Evolutionary conservation across 2,329 filamentous ascomycete species (phyloP).

Genomic region (Cercospora citrullina): DNA sequence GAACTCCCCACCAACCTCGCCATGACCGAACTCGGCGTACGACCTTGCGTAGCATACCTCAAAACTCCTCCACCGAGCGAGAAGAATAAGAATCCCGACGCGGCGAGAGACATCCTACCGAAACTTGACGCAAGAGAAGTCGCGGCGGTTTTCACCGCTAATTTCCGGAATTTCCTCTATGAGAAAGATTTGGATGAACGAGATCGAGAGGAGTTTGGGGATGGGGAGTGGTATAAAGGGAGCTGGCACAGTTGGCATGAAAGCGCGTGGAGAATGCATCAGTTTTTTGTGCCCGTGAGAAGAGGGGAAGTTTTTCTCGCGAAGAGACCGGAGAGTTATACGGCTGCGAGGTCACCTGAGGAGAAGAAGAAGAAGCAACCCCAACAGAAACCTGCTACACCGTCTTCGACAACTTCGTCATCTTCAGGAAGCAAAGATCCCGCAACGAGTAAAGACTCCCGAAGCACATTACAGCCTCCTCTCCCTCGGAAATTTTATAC

Average conservation of each 20-base stretch:
- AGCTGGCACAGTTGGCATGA: slow-evolving; percentile 79
- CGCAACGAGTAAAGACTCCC: slow-evolving; percentile 15
- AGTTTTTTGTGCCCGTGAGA: slow-evolving; percentile 82
- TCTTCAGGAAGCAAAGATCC: slow-evolving; percentile 6
- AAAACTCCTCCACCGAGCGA: slow-evolving; percentile 39
- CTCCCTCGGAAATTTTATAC: slow-evolving; percentile 35
- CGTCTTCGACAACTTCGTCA: slow-evolving; percentile 4
- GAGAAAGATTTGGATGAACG: slow-evolving; percentile 55
- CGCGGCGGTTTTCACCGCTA: slow-evolving; percentile 87
- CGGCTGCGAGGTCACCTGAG: slow-evolving; percentile 23
- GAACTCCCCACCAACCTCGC: slow-evolving; percentile 65
- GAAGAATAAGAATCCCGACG: slow-evolving; percentile 64
- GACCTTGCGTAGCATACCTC: slow-evolving; percentile 62
- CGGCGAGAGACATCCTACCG: slow-evolving; percentile 54
- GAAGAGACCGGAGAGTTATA: slow-evolving; percentile 27
- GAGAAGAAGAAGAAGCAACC: slow-evolving; percentile 9
- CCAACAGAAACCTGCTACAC: background rate
- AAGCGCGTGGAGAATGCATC: slow-evolving; percentile 80
- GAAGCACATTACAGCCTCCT: slow-evolving; percentile 31
- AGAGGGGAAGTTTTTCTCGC: slow-evolving; percentile 61
- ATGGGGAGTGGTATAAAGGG: slow-evolving; percentile 79
- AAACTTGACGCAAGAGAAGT: slow-evolving; percentile 86
- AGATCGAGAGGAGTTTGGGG: slow-evolving; percentile 32
- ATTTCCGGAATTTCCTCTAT: slow-evolving; percentile 79
- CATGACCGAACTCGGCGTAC: slow-evolving; percentile 52